phyloP scores from a whole-genome alignment of 2,329 filamentous ascomycete genomes.

The Beauveria rudraprayagi region DNA sequence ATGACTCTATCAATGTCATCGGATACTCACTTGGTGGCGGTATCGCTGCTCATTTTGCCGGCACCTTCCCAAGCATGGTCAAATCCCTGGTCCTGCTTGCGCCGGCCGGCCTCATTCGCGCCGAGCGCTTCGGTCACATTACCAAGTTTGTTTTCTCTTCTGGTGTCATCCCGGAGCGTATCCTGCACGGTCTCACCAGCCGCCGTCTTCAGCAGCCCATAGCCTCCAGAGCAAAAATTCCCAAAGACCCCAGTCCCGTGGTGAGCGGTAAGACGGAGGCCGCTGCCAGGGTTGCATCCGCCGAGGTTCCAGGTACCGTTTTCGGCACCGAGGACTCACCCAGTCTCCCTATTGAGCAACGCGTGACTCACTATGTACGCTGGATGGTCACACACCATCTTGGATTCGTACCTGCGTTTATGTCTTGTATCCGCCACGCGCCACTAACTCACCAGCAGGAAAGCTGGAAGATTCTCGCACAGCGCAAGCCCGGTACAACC shows the following conservation, averaged over 20 bases:
- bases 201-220: slow-evolving; percentile 43
- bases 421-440: slow-evolving; percentile 47
- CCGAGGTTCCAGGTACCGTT: slow-evolving; percentile 18
- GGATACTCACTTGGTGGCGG: slow-evolving; percentile 81
- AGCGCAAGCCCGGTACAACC: slow-evolving; percentile 34
- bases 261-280: slow-evolving; percentile 34
- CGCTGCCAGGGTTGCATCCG: slow-evolving; percentile 25
- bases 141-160: slow-evolving; percentile 46
- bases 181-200: slow-evolving; percentile 41
- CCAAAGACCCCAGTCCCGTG: slow-evolving; percentile 12
- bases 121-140: slow-evolving; percentile 41
- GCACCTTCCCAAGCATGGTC: slow-evolving; percentile 63
- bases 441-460: slow-evolving; percentile 46
- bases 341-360: slow-evolving; percentile 34
- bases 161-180: slow-evolving; percentile 43
- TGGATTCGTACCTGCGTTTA: slow-evolving; percentile 53
- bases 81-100: slow-evolving; percentile 67
- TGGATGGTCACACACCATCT: slow-evolving; percentile 50
- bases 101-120: slow-evolving; percentile 64
- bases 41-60: slow-evolving; percentile 66
- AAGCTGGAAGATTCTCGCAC: slow-evolving; percentile 40
- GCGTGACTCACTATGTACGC: slow-evolving; percentile 43
- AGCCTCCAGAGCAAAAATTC: slow-evolving; percentile 28
- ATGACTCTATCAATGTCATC: slow-evolving; percentile 53
- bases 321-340: slow-evolving; percentile 10